A percentile compares a stretch with the other conserved stretches of the same genome.
phyloP scores from a whole-genome alignment of 306 rosid species.

The Adenanthera pavonina region DNA sequence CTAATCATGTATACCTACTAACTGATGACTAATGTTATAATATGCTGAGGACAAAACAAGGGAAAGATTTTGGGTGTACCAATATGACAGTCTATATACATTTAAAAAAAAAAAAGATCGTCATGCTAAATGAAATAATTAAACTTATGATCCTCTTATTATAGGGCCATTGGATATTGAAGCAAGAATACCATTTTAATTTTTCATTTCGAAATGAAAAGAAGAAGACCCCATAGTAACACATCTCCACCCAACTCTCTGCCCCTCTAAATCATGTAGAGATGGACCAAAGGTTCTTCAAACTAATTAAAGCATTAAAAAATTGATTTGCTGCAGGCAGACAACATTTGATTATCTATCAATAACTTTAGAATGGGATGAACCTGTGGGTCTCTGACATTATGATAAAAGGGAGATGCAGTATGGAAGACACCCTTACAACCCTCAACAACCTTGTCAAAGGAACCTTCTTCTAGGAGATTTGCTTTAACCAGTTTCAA shows the following conservation, averaged over 20 bases:
- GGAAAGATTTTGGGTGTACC: neutral
- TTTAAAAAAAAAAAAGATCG: neutral
- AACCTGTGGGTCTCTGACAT: constrained; percentile 25
- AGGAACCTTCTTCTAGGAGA: constrained; percentile 16
- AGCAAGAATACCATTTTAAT: neutral
- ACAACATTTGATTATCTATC: neutral
- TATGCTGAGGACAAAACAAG: neutral
- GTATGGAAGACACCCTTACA: constrained; percentile 22
- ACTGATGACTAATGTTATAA: neutral
- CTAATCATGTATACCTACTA: neutral
- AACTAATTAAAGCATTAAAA: neutral
- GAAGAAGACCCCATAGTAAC: neutral
- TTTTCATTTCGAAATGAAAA: neutral
- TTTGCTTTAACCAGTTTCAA: constrained; percentile 3
- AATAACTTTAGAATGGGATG: neutral
- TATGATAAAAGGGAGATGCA: constrained; percentile 17
- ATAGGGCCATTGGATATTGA: neutral
- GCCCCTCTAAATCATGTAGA: neutral
- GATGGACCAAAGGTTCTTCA: neutral
- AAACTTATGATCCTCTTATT: neutral
- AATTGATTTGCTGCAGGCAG: neutral
- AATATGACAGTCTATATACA: neutral
- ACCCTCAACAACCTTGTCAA: neutral
- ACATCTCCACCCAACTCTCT: neutral
- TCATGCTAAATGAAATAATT: neutral